Evolutionary conservation across 139 green algal species (phyloP).

Genomic region (Chlorella sp.): DNA sequence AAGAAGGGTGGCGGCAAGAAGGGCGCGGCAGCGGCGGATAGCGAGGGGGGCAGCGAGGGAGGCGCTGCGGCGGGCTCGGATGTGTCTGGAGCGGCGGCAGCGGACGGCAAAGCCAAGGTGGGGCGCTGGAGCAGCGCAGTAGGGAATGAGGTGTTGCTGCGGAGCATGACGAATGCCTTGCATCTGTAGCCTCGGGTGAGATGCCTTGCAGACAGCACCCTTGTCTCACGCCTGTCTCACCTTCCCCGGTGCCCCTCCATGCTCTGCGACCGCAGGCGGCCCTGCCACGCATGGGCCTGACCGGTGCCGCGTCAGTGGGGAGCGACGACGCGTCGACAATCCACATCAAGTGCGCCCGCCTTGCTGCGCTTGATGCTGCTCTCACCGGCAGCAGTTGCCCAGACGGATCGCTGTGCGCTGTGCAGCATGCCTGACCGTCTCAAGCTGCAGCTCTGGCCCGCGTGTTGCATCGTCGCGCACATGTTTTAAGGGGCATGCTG

Average conservation of each 20-base stretch:
- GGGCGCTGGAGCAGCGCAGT: not conserved
- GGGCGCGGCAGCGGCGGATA: not conserved
- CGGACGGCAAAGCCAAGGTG: not conserved
- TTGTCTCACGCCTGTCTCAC: no score
- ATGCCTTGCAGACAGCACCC: no score
- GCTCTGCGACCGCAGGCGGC: not conserved
- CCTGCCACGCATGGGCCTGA: not conserved
- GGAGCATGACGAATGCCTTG: no score
- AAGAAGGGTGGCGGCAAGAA: slow-evolving; percentile 1
- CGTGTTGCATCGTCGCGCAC: no score
- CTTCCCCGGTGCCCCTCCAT: no score
- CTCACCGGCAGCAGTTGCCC: no score
- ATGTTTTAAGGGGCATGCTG: no score
- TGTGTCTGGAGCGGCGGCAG: not conserved
- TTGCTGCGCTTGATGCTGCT: not conserved
- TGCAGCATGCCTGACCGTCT: no score
- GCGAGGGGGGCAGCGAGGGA: not conserved
- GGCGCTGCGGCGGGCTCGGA: not conserved
- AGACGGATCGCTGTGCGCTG: no score
- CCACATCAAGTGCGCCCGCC: not conserved
- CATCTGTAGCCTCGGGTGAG: no score
- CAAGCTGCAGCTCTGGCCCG: no score
- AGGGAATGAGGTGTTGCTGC: no score
- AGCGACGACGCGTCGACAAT: slow-evolving; percentile 24
- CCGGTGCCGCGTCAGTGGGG: not conserved